Conservation (phyloP, 495 filamentous ascomycete genomes). For the Astrocystis sublimbata region DNA sequence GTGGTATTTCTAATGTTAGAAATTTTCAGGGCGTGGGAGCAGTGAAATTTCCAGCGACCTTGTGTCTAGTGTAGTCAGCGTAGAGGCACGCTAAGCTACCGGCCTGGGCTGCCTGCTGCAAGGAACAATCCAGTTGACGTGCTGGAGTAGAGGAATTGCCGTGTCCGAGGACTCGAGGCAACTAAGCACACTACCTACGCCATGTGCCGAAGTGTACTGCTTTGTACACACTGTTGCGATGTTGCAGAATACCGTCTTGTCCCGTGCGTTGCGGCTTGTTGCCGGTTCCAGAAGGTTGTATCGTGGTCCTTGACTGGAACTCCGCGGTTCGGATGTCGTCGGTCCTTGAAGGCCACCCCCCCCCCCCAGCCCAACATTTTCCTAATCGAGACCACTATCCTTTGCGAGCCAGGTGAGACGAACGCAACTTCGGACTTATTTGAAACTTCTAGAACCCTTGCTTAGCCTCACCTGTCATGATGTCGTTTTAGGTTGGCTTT, state of each 20-base stretch:
- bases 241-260: background rate
- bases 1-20: slow-evolving; percentile 21
- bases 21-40: background rate
- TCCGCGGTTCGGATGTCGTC: slow-evolving; percentile 7
- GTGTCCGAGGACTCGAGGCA: background rate
- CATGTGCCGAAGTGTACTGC: no score
- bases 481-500: slow-evolving; percentile 3
- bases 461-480: background rate
- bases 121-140: background rate
- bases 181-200: background rate
- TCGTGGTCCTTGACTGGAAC: background rate
- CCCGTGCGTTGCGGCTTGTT: background rate
- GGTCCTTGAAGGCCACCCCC: background rate
- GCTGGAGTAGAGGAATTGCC: background rate
- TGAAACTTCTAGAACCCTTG: slow-evolving; percentile 3
- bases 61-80: background rate
- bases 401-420: slow-evolving; percentile 7
- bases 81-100: background rate
- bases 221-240: background rate
- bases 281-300: background rate
- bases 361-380: background rate
- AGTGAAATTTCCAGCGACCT: slow-evolving; percentile 2
- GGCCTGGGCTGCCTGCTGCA: background rate
- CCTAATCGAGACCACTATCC: slow-evolving; percentile 5
- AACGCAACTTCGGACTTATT: slow-evolving; percentile 10